These are phyloP conservation scores for Clavispora asparagi DNA, from an alignment of 805 yeast genomes.

Conservation along the genomic window DNA sequence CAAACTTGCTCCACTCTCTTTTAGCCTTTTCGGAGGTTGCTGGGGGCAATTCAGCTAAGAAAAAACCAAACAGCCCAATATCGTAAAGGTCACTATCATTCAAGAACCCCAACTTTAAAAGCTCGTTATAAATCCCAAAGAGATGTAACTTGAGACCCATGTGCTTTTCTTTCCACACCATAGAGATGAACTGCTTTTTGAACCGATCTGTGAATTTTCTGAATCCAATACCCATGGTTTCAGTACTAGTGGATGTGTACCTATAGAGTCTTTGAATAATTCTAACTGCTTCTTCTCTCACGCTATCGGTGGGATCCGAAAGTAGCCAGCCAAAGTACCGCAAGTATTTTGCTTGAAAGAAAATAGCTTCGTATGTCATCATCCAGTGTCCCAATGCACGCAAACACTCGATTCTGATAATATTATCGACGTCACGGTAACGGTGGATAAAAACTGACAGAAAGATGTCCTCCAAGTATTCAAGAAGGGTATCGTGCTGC, in stretches of 20 bases:
- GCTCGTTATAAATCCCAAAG: constrained; percentile 47
- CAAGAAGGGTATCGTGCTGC: constrained; percentile 51
- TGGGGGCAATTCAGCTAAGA: constrained; percentile 5
- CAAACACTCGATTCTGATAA: constrained; percentile 68
- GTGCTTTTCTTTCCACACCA: constrained; percentile 45
- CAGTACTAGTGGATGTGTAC: constrained; percentile 13
- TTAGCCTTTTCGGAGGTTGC: constrained; percentile 19
- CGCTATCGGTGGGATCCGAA: constrained; percentile 60
- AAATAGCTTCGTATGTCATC: constrained; percentile 61
- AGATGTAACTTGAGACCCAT: constrained; percentile 48
- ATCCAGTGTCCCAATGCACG: constrained; percentile 65
- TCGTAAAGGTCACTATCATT: constrained; percentile 47
- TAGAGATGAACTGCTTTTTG: constrained; percentile 58
- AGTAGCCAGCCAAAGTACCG: constrained; percentile 82
- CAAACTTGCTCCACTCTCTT: constrained; percentile 51
- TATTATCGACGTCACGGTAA: constrained; percentile 72
- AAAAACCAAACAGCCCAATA: constrained; percentile 17
- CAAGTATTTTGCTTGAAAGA: constrained; percentile 63
- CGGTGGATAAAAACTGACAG: constrained; percentile 68
- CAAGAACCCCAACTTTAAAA: constrained; percentile 57
- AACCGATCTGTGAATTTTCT: constrained; percentile 77
- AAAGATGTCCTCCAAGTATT: constrained; percentile 59
- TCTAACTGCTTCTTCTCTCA: constrained; percentile 60
- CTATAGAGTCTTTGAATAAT: constrained; percentile 47
- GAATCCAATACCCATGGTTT: constrained; percentile 50